Conservation (phyloP, 305 asterid species). For the Fraxinus platypoda region DNA sequence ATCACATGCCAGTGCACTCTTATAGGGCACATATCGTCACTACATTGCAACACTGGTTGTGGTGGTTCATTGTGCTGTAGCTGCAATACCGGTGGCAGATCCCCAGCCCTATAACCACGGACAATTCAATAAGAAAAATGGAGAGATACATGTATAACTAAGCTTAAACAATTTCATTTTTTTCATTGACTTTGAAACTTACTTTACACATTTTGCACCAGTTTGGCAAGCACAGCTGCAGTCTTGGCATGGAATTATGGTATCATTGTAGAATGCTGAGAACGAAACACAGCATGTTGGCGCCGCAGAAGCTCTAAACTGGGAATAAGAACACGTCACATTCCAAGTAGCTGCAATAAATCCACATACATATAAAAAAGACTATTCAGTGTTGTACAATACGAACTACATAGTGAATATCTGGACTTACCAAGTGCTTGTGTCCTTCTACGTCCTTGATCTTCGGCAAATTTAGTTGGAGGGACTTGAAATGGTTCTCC, state of each 20-base stretch:
- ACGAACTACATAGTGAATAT: not conserved
- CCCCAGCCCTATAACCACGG: constrained; percentile 37
- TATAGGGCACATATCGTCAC: constrained; percentile 77
- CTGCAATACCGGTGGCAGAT: constrained; percentile 44
- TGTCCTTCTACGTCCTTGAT: constrained; percentile 61
- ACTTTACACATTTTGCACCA: constrained; percentile 52
- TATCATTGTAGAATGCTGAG: constrained; percentile 64
- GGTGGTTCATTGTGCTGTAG: constrained; percentile 38
- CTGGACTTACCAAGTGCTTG: constrained; percentile 64
- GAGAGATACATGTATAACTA: not conserved
- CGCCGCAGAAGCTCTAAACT: constrained; percentile 49
- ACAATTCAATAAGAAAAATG: constrained; percentile 1
- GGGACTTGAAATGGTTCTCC: constrained; percentile 52
- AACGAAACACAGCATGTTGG: constrained; percentile 78
- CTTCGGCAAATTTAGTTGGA: constrained; percentile 51
- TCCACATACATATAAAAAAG: not conserved
- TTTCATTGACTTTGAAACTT: not conserved
- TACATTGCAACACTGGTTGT: constrained; percentile 47
- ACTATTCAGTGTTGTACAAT: not conserved
- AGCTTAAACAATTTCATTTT: not conserved
- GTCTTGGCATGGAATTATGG: constrained; percentile 59
- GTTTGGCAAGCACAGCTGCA: constrained; percentile 70
- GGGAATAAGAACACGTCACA: constrained; percentile 70
- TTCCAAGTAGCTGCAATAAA: constrained; percentile 63
- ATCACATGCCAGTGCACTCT: constrained; percentile 84